Evolutionary conservation across 2,329 filamentous ascomycete species (phyloP).

Genomic region (Paraconiothyrium sp.): DNA sequence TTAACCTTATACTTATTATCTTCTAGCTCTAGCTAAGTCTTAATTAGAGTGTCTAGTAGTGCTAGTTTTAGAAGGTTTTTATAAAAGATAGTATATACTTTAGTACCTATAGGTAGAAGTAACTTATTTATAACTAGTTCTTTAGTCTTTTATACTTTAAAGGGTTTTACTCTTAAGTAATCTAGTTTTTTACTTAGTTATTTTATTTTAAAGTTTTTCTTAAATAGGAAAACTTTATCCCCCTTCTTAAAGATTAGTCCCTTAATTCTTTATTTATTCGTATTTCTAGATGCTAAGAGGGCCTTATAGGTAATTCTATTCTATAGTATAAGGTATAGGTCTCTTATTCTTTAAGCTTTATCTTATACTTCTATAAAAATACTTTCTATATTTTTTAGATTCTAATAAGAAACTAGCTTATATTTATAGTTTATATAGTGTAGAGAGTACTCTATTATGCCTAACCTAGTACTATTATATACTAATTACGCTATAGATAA

Average conservation of each 20-base stretch:
- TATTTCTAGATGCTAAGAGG: slow-evolving; percentile 5
- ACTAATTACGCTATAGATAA: slow-evolving; percentile 4
- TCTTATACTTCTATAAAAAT: background rate
- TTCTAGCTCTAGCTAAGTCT: slow-evolving; percentile 12
- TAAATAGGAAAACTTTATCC: slow-evolving; percentile 13
- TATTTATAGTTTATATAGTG: slow-evolving; percentile 18
- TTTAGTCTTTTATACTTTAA: slow-evolving; percentile 10
- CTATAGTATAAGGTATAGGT: too few relatives aligned
- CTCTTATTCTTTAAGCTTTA: slow-evolving; percentile 3
- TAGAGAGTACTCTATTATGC: slow-evolving; percentile 3
- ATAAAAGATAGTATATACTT: slow-evolving; percentile 4
- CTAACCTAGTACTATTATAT: slow-evolving; percentile 6
- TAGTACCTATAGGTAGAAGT: background rate
- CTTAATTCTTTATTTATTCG: slow-evolving; percentile 13
- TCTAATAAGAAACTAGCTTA: slow-evolving; percentile 1
- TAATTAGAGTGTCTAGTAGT: slow-evolving; percentile 1
- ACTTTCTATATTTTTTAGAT: slow-evolving; percentile 2
- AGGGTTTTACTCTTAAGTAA: background rate
- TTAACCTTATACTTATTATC: slow-evolving; percentile 16
- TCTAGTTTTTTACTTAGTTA: background rate
- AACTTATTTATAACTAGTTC: slow-evolving; percentile 5
- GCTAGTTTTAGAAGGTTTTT: slow-evolving; percentile 4
- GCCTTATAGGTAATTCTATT: background rate
- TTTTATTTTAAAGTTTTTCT: too few relatives aligned
- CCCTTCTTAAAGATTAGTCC: slow-evolving; percentile 15